Base-by-base conservation (phyloP, 2,329 filamentous ascomycete genomes). In the Aspergillus jensenii region DNA sequence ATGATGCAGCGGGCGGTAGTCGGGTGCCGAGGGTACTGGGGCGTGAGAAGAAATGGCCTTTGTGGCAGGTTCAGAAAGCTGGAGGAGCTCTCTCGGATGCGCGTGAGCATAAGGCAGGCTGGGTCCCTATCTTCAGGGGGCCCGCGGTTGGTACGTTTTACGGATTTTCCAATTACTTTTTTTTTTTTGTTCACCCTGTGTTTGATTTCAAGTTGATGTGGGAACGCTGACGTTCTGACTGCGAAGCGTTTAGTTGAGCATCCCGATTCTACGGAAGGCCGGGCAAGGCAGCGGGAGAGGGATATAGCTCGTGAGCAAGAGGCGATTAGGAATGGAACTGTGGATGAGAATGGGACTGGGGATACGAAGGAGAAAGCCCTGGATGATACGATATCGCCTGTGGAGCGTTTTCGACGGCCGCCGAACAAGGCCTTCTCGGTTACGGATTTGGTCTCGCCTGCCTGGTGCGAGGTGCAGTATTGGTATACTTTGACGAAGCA, bases 401-500 rank as follows among this genome's bases (percentile, higher is more conserved):
- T 97, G 2, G 83, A 91, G 61, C 86, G 89, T 35, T 96, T 96
- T 67, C 88, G 93, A 39, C 86, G 86, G 1, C 87, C 84, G 56
- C 91, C 91, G 0, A 88, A 83, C 68, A 93, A 91, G 70, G 86
- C 90, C 0, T 82, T 98, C 7, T 91, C 90, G 0, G 95, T 98
- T 1, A 92, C 90, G 2, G 95, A 99, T 73, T 78, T 98, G 23
- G 86, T 93, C 0, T 89, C 91, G 1, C 93, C 93, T 2, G 88
- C 93, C 7, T 99, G 95, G 95, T 99, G 95, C 73, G 93, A 99
- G 74, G 74, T 98, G 59, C 93, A 98, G 72, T 96, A 96, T 68
- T 92, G 87, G 81, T 97, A 96, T 76, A 90, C 87, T 0, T 81
- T 99, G 55, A 90, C 87, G 3, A 87, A 85, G 55, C 85, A 88